Percentiles rank a stretch among this genome's conserved stretches.
These are phyloP conservation scores for Tulasnella sp. DNA, from an alignment of 768 basidiomycete species.

Conservation along the genomic window DNA sequence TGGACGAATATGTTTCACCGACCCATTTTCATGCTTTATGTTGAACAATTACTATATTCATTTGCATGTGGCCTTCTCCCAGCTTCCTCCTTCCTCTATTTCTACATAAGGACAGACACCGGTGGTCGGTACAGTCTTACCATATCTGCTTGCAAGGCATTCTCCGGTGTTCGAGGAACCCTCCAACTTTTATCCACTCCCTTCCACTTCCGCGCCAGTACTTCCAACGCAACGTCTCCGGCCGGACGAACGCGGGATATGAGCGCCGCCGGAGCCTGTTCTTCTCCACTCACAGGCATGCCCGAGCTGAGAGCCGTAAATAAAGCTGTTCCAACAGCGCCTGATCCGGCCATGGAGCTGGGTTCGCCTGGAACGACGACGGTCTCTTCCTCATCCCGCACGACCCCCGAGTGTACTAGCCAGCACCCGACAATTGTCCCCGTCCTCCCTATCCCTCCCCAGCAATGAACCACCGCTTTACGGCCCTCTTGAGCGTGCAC, in stretches of 20 bases:
- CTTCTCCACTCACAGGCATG: background rate
- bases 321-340: too few species aligned
- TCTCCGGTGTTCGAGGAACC: conserved; percentile 20
- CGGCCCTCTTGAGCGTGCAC: background rate
- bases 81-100: background rate
- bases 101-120: background rate
- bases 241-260: background rate
- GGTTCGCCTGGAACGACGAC: background rate
- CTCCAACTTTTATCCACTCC: conserved; percentile 31
- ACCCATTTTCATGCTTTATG: background rate
- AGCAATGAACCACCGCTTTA: conserved; percentile 23
- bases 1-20: background rate
- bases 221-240: conserved; percentile 7
- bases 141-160: conserved; percentile 15
- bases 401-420: conserved; percentile 19
- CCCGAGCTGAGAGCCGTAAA: too few species aligned
- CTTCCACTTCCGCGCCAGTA: conserved; percentile 3
- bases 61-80: background rate
- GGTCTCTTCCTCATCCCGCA: background rate
- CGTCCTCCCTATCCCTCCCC: conserved; percentile 27
- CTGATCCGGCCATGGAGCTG: background rate
- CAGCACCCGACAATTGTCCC: conserved; percentile 28
- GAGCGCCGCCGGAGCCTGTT: background rate
- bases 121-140: background rate
- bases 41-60: background rate